Evolutionary conservation across 164 flowering plant genomes (phyloP).

Genomic region (Liquidambar formosana): DNA sequence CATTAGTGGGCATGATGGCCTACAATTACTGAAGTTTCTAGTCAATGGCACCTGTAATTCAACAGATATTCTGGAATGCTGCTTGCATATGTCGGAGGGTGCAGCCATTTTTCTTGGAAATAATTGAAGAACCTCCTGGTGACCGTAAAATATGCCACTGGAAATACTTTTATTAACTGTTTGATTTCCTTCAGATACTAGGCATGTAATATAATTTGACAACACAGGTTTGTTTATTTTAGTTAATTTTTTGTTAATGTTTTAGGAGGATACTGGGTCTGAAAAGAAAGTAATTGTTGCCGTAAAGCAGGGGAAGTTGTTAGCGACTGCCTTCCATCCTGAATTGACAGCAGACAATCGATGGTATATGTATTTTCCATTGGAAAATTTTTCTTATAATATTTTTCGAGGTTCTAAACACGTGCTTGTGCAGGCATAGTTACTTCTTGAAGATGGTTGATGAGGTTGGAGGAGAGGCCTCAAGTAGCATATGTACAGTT

Average conservation of each 20-base stretch:
- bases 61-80: too few relatives aligned
- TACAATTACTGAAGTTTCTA: too few relatives aligned
- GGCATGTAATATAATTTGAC: too few relatives aligned
- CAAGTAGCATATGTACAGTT: slow-evolving; percentile 26
- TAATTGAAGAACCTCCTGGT: background rate
- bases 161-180: background rate
- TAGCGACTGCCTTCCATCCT: slow-evolving; percentile 95
- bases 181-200: background rate
- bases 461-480: slow-evolving; percentile 41
- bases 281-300: slow-evolving; percentile 82
- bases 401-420: background rate
- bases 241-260: background rate
- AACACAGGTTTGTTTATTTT: background rate
- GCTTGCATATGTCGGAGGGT: too few relatives aligned
- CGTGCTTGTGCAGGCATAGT: slow-evolving; percentile 71
- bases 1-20: too few relatives aligned
- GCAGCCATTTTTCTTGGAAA: background rate
- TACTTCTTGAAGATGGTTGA: slow-evolving; percentile 82
- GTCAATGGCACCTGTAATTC: too few relatives aligned
- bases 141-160: too few relatives aligned
- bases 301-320: slow-evolving; percentile 85
- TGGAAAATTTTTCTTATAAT: background rate
- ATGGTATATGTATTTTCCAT: slow-evolving; percentile 50
- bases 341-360: slow-evolving; percentile 90
- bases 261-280: slow-evolving; percentile 45